Percentiles rank a stretch among this genome's conserved stretches.
phyloP scores from a whole-genome alignment of 2,329 filamentous ascomycete species.

The Drechmeria coniospora region DNA sequence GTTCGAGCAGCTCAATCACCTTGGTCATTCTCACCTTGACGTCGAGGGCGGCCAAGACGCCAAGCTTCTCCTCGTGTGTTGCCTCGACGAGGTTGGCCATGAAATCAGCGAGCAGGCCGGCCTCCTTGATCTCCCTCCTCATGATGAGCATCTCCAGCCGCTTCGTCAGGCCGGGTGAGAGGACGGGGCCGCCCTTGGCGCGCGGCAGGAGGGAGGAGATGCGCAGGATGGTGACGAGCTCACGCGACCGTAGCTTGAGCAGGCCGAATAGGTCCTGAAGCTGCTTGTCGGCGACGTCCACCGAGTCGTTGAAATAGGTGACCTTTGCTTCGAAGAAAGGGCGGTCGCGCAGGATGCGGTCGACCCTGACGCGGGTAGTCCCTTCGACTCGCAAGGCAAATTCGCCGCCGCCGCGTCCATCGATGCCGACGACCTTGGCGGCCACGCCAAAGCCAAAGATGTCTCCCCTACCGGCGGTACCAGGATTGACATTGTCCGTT shows the following conservation, averaged over 20 bases:
- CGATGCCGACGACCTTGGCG: constrained; percentile 63
- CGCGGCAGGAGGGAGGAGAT: constrained; percentile 73
- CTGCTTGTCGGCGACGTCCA: constrained; percentile 34
- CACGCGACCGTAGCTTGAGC: constrained; percentile 70
- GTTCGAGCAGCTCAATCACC: constrained; percentile 69
- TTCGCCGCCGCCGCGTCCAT: constrained; percentile 59
- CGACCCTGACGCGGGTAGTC: constrained; percentile 58
- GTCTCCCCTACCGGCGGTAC: constrained; percentile 50
- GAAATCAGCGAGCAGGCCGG: constrained; percentile 80
- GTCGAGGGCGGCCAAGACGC: constrained; percentile 67
- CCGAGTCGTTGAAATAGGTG: constrained; percentile 47
- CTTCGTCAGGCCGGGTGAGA: constrained; percentile 75
- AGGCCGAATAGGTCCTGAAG: constrained; percentile 59
- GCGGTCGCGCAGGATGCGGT: constrained; percentile 49
- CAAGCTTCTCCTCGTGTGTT: constrained; percentile 79
- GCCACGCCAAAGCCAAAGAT: constrained; percentile 73
- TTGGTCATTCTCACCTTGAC: constrained; percentile 63
- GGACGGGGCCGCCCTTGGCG: constrained; percentile 41
- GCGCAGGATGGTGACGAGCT: constrained; percentile 71
- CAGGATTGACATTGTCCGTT: constrained; percentile 36
- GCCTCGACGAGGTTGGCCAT: constrained; percentile 89
- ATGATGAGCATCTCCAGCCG: constrained; percentile 78
- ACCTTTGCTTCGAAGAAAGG: constrained; percentile 81
- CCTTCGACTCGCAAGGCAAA: constrained; percentile 81
- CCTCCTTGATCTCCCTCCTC: constrained; percentile 66